Conservation (phyloP, 768 basidiomycete genomes). For the Leccinum subgranulosum region DNA sequence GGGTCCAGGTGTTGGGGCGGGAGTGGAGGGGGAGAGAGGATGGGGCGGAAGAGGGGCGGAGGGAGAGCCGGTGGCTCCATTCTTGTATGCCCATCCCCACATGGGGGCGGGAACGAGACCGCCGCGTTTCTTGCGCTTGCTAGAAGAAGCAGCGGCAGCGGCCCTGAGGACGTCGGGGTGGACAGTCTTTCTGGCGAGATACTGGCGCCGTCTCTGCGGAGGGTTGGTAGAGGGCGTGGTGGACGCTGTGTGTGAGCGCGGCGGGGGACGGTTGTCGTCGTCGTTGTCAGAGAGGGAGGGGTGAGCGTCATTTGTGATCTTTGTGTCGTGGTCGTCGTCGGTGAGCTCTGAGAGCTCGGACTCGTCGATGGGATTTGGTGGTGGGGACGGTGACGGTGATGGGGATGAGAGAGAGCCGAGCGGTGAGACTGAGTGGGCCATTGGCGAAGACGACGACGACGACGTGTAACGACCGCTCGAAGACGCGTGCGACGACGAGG, state of each 20-base stretch:
- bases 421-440: slow-evolving; percentile 33
- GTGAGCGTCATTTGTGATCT: slow-evolving; percentile 30
- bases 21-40: neutral
- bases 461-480: slow-evolving; percentile 3
- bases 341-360: slow-evolving; percentile 84
- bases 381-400: slow-evolving; percentile 65
- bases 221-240: neutral
- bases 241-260: slow-evolving; percentile 14
- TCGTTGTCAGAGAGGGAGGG: slow-evolving; percentile 26
- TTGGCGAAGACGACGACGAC: slow-evolving; percentile 1
- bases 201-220: slow-evolving; percentile 10
- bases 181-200: slow-evolving; percentile 5
- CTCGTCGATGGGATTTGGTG: slow-evolving; percentile 41
- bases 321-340: slow-evolving; percentile 68
- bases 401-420: slow-evolving; percentile 67
- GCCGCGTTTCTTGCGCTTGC: slow-evolving; percentile 51
- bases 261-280: slow-evolving; percentile 14
- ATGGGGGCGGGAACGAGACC: slow-evolving; percentile 75
- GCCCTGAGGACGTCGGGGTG: slow-evolving; percentile 3
- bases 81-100: slow-evolving; percentile 82
- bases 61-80: slow-evolving; percentile 24
- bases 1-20: slow-evolving; percentile 1
- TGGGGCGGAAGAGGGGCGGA: slow-evolving; percentile 6
- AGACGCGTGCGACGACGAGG: slow-evolving; percentile 22
- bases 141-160: slow-evolving; percentile 9